Evolutionary conservation across 805 yeast species (phyloP).

Genomic region (Nakazawaea anatomiae): DNA sequence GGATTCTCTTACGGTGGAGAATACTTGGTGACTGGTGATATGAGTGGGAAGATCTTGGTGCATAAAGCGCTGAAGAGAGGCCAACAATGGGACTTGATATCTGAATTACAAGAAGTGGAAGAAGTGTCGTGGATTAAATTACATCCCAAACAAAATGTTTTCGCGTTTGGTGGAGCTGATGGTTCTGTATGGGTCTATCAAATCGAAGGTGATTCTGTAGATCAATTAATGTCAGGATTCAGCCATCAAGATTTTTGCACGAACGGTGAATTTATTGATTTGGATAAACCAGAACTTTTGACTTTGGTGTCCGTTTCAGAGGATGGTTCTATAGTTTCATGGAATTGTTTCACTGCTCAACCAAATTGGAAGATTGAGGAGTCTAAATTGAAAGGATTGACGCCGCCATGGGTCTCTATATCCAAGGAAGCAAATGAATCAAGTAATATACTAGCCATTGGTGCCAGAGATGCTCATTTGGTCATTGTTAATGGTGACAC

Average conservation of each 20-base stretch:
- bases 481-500: conserved; percentile 70
- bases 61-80: conserved; percentile 72
- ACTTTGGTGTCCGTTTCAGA: conserved; percentile 72
- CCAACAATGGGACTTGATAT: conserved; percentile 71
- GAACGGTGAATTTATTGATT: conserved; percentile 67
- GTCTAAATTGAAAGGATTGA: conserved; percentile 63
- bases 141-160: conserved; percentile 71
- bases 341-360: conserved; percentile 83
- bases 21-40: conserved; percentile 83
- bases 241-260: conserved; percentile 80
- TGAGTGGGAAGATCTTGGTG: conserved; percentile 82
- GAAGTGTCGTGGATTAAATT: conserved; percentile 80
- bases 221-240: conserved; percentile 72
- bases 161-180: conserved; percentile 89
- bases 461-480: conserved; percentile 83
- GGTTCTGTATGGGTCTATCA: conserved; percentile 95
- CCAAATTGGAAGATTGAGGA: conserved; percentile 62
- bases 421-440: conserved; percentile 42
- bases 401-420: conserved; percentile 86
- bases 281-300: conserved; percentile 50
- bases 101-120: conserved; percentile 78
- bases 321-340: conserved; percentile 79
- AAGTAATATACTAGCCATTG: conserved; percentile 60
- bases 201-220: conserved; percentile 51
- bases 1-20: conserved; percentile 81